Conservation (phyloP, 139 green algal species). For the Chlorella vulgaris region DNA sequence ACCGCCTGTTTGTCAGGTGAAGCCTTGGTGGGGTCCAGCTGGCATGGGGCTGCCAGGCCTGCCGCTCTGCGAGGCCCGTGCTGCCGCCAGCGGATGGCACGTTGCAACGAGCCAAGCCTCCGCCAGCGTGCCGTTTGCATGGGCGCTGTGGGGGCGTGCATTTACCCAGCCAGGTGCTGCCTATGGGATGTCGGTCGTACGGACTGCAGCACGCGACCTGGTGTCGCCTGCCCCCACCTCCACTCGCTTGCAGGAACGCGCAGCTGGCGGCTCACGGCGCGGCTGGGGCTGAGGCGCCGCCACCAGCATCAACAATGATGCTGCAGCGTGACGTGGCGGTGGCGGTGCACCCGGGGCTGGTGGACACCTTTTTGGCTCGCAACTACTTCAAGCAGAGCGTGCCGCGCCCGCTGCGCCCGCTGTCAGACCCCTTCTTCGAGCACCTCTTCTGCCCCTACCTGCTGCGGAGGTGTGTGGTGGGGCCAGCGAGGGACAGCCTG, state of each 20-base stretch:
- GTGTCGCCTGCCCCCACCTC: too few relatives aligned
- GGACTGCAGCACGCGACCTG: too few relatives aligned
- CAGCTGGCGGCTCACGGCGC: not conserved
- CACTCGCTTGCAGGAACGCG: not conserved
- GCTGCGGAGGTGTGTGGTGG: slow-evolving; percentile 32
- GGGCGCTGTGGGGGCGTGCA: too few relatives aligned
- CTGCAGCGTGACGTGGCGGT: slow-evolving; percentile 4
- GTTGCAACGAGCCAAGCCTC: too few relatives aligned
- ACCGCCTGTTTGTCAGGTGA: slow-evolving; percentile 34
- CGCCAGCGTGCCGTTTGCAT: too few relatives aligned
- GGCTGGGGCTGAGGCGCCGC: slow-evolving; percentile 13
- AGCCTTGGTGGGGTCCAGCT: too few relatives aligned
- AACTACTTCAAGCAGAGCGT: slow-evolving; percentile 43
- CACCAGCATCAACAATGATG: not conserved
- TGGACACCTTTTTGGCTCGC: slow-evolving; percentile 65
- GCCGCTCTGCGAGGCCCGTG: too few relatives aligned
- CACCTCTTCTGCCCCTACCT: slow-evolving; percentile 28
- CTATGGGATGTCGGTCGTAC: too few relatives aligned
- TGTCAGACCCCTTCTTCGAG: slow-evolving; percentile 12
- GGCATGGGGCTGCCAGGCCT: too few relatives aligned
- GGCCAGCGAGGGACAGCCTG: not conserved
- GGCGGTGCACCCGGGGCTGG: slow-evolving; percentile 67
- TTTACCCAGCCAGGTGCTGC: too few relatives aligned
- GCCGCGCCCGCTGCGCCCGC: slow-evolving; percentile 18
- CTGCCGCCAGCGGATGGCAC: too few relatives aligned